Evolutionary conservation across 305 asterid species (phyloP), one percentile per base, ranked within the genome.

Genomic region (Fraxinus greggii): DNA sequence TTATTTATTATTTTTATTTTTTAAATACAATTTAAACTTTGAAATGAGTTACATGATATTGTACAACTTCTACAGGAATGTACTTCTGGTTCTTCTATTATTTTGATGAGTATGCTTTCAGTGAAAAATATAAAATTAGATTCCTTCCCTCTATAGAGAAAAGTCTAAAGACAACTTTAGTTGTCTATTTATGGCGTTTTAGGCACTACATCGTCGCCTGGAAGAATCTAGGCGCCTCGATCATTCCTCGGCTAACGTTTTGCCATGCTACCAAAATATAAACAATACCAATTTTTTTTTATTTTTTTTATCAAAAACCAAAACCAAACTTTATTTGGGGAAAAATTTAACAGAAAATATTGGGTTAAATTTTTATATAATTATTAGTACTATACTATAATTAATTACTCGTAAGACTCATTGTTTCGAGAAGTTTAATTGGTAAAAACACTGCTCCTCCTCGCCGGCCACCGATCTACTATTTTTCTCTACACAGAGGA

Each of bases 21-120:
- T 45, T 3, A 45, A 42, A 12, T 42, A 42, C 17, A 42, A 42
- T 42, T 10, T 42, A 42, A 45, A 45, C 5, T 32, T 32, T 32
- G n/a, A n/a, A n/a, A 93, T 97, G 92, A 88, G 98, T 87, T 97
- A 97, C 89, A 97, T 97, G 98, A 88, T 97, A 78, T 78, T 97
- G 33, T 97, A 97, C 90, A 97, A 97, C 88, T 93, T 97, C 88
- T 97, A 97, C 89, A 86, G 98, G 83, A 97, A 97, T 78, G 98
- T 92, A 2, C 78, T 94, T 82, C 88, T 94, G 28, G 99, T 97
- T 79, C 85, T 97, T 5, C 88, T 94, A 81, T 89, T 94, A 80
- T 97, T 97, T 92, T 97, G 99, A 98, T 97, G 82, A 93, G 98
- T 86, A n/a, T 72, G 48, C 76, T 78, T 85, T 84, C 72, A 69